phyloP scores from a whole-genome alignment of 331 rosid species.

The Saraca asoca region DNA sequence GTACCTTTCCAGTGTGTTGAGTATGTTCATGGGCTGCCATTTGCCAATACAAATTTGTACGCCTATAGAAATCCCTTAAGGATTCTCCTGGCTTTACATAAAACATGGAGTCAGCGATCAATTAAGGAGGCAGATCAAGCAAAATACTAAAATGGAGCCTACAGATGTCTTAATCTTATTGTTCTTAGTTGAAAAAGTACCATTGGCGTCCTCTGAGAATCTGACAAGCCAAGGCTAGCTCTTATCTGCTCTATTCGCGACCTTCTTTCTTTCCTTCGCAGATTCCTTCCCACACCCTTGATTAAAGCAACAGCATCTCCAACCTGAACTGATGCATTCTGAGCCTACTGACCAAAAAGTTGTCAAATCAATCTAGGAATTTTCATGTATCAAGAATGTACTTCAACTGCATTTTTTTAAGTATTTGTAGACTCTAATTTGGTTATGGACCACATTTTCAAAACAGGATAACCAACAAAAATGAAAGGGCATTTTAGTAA shows the following conservation, averaged over 20 bases:
- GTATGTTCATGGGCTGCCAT: conserved; percentile 99
- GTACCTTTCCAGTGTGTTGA: conserved; percentile 95
- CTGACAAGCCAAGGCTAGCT: conserved; percentile 99
- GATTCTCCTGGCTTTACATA: conserved; percentile 81
- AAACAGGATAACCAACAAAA: not conserved
- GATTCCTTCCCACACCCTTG: conserved; percentile 72
- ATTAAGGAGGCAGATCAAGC: conserved; percentile 31
- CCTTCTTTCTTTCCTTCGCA: conserved; percentile 94
- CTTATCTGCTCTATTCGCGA: conserved; percentile 93
- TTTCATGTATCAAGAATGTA: conserved; percentile 22
- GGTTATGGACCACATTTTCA: not conserved
- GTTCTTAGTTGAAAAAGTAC: conserved; percentile 42
- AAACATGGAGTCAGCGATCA: conserved; percentile 40
- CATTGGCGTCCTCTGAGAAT: conserved; percentile 93
- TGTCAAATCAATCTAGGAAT: conserved; percentile 35
- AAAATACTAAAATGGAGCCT: conserved; percentile 24
- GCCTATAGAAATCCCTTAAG: conserved; percentile 82
- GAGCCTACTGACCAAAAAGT: conserved; percentile 37
- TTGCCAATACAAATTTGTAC: conserved; percentile 98
- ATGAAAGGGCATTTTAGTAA: too few species aligned
- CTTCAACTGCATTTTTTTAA: not conserved
- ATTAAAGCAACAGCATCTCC: conserved; percentile 94
- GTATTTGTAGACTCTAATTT: not conserved
- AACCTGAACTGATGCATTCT: conserved; percentile 58
- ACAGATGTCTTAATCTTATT: conserved; percentile 3